Conservation (phyloP, 1,139 yeast species). For the Pichia sp. region DNA sequence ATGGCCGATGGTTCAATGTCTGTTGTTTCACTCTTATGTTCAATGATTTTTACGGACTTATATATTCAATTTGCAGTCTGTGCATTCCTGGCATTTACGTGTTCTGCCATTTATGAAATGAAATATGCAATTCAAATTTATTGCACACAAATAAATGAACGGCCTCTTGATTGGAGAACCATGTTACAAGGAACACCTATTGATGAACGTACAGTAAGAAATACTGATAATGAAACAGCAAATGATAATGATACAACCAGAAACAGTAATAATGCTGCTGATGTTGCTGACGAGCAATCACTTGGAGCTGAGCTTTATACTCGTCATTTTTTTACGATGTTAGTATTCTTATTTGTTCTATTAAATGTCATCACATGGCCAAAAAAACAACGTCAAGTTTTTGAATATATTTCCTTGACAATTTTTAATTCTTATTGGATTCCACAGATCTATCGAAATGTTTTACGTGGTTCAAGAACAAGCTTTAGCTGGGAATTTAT, state of each 20-base stretch:
- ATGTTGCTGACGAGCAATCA: conserved; percentile 33
- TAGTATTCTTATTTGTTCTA: conserved; percentile 54
- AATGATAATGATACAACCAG: conserved; percentile 9
- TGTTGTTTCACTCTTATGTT: conserved; percentile 52
- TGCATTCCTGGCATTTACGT: conserved; percentile 61
- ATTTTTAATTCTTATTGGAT: conserved; percentile 71
- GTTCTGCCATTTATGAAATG: conserved; percentile 72
- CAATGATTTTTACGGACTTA: conserved; percentile 48
- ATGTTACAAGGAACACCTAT: conserved; percentile 51
- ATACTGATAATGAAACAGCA: conserved; percentile 19
- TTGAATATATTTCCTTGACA: conserved; percentile 52
- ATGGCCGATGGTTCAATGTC: conserved; percentile 64
- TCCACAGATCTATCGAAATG: conserved; percentile 84
- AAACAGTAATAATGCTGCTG: conserved; percentile 14
- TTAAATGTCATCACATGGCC: conserved; percentile 64
- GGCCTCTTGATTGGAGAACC: conserved; percentile 54
- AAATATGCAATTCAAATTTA: conserved; percentile 66
- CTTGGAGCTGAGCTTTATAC: conserved; percentile 57
- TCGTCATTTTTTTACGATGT: conserved; percentile 51
- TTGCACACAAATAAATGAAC: conserved; percentile 69
- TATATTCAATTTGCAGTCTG: conserved; percentile 65
- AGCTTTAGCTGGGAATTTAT: conserved; percentile 69
- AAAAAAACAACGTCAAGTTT: conserved; percentile 41
- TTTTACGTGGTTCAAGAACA: conserved; percentile 60
- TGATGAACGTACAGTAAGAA: conserved; percentile 28